Evolutionary conservation across 176 grass and related monocot genomes (phyloP).

Genomic region (Carex kokanica): DNA sequence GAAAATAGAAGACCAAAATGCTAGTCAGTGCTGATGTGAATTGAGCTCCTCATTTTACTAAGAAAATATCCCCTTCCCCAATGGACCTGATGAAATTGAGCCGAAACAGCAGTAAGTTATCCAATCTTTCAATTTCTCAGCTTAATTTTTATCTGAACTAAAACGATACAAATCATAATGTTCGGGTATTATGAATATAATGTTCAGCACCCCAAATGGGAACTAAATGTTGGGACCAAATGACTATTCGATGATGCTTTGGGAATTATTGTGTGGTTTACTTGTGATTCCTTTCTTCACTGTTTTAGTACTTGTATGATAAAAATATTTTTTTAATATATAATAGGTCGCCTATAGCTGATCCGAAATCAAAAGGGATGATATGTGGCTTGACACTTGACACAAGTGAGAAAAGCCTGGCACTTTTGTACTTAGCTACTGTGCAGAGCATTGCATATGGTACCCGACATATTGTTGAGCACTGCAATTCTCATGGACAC

Average conservation of each 20-base stretch:
- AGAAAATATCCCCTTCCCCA: neutral
- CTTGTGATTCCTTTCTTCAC: neutral
- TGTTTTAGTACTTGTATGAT: neutral
- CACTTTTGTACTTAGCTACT: conserved; percentile 86
- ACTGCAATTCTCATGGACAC: conserved; percentile 87
- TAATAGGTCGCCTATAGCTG: conserved; percentile 79
- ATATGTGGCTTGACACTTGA: conserved; percentile 85
- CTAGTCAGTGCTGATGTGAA: conserved; percentile 1
- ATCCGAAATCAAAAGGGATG: conserved; percentile 92
- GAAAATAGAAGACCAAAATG: neutral
- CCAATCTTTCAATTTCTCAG: too few species aligned
- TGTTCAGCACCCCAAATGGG: neutral
- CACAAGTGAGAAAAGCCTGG: conserved; percentile 73
- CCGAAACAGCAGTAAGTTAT: too few species aligned
- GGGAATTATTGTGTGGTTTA: too few species aligned
- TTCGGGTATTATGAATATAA: neutral
- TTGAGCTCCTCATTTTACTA: neutral
- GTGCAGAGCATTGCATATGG: conserved; percentile 95
- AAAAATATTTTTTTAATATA: conserved; percentile 4
- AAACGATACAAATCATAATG: neutral
- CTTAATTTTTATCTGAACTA: neutral
- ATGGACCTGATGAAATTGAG: neutral
- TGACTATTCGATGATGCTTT: neutral
- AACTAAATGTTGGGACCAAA: neutral
- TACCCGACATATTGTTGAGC: conserved; percentile 81